Conservation (phyloP, 495 filamentous ascomycete genomes). For the Alectoria sarmentosa region DNA sequence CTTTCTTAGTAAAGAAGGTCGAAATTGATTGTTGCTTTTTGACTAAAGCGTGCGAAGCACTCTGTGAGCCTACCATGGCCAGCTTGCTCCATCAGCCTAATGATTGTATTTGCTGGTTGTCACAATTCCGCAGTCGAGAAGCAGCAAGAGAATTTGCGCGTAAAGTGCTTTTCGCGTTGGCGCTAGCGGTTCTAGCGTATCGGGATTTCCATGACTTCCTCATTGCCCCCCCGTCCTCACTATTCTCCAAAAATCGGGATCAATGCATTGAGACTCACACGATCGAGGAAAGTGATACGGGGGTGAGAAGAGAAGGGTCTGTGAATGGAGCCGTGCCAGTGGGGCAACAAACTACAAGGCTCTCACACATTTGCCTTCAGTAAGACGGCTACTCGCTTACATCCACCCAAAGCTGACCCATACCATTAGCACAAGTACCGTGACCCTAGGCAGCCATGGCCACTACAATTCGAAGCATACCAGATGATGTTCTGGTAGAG, state of each 20-base stretch:
- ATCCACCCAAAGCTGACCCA: too few species aligned
- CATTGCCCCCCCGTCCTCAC: too few species aligned
- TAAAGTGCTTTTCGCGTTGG: slow-evolving; percentile 6
- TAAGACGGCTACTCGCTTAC: too few species aligned
- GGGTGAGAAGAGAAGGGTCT: not conserved
- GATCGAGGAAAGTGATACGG: not conserved
- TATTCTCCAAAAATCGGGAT: not conserved
- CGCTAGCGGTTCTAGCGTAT: not conserved
- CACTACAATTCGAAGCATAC: not conserved
- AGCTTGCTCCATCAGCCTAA: not conserved
- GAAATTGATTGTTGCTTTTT: slow-evolving; percentile 79
- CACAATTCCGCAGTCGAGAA: not conserved
- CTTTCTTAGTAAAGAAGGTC: slow-evolving; percentile 73
- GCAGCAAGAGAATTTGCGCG: slow-evolving; percentile 4
- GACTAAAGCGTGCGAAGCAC: slow-evolving; percentile 35
- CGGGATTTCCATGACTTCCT: too few species aligned
- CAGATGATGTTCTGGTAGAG: not conserved
- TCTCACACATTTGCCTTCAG: not conserved
- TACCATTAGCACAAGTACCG: not conserved
- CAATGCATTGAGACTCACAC: not conserved
- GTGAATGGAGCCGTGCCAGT: not conserved
- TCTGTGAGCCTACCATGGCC: slow-evolving; percentile 22
- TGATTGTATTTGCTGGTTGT: not conserved
- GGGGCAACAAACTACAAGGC: not conserved
- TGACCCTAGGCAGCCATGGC: not conserved